Evolutionary conservation across 78 protist genomes (phyloP).

Genomic region (Dictyostelium intermedium): DNA sequence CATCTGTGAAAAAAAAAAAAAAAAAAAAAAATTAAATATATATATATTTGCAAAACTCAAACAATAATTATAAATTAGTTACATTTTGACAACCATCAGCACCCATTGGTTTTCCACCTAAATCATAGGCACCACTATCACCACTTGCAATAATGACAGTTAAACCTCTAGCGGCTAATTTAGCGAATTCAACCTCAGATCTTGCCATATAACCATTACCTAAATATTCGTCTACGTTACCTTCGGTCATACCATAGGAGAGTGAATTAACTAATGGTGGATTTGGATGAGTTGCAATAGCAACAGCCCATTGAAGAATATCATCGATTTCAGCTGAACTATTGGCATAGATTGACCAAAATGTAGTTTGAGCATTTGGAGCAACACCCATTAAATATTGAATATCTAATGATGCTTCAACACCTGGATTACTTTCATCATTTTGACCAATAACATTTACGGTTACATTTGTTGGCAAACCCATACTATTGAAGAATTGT

Average conservation of each 20-base stretch:
- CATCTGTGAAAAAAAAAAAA: background rate
- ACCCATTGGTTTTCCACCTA: constrained; percentile 57
- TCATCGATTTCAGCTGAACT: constrained; percentile 58
- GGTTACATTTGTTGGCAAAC: background rate
- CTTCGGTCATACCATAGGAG: constrained; percentile 77
- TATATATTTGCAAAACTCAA: too few species aligned
- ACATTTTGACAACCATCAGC: background rate
- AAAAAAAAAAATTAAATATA: too few species aligned
- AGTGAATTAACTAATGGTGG: constrained; percentile 75
- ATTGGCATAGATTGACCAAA: constrained; percentile 70
- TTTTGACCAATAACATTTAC: constrained; percentile 72
- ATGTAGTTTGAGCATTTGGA: constrained; percentile 55
- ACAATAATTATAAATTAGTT: too few species aligned
- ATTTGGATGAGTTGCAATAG: background rate
- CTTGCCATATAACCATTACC: constrained; percentile 54
- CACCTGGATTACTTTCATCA: constrained; percentile 72
- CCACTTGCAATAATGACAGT: constrained; percentile 72
- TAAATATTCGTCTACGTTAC: constrained; percentile 29
- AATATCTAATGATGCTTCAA: constrained; percentile 76
- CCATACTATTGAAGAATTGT: constrained; percentile 47
- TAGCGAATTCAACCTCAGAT: constrained; percentile 37
- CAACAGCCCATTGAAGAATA: constrained; percentile 34
- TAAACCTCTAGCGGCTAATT: constrained; percentile 67
- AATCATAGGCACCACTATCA: constrained; percentile 74
- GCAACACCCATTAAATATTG: constrained; percentile 82